Percentiles rank a stretch among this genome's conserved stretches.
These are phyloP conservation scores for Pleurotus pulmonarius DNA, from an alignment of 768 basidiomycete species.

Conservation along the genomic window DNA sequence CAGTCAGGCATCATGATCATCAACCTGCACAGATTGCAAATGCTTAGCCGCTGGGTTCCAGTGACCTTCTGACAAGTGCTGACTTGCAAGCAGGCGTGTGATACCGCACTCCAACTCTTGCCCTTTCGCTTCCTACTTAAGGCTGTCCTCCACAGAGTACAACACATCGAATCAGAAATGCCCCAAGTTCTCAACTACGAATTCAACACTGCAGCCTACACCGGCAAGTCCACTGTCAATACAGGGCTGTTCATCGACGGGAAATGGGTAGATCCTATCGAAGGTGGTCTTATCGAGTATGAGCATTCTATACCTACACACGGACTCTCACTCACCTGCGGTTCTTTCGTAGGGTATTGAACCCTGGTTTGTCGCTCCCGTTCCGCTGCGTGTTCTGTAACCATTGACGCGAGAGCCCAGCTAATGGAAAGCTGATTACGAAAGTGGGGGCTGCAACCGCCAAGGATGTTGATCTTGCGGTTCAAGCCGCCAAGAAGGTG, in stretches of 20 bases:
- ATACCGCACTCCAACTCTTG: no score
- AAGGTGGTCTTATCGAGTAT: conserved; percentile 54
- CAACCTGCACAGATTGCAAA: no score
- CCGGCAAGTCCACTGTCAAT: conserved; percentile 50
- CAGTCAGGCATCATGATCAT: no score
- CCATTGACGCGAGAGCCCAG: conserved; percentile 20
- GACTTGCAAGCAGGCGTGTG: no score
- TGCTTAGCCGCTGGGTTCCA: no score
- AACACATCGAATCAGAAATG: conserved; percentile 18
- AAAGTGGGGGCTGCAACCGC: conserved; percentile 49
- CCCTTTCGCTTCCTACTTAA: no score
- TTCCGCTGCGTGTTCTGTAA: background rate
- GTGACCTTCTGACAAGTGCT: no score
- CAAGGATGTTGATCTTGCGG: conserved; percentile 66
- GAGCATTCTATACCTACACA: conserved; percentile 16
- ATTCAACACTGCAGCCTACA: conserved; percentile 54
- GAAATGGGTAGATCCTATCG: conserved; percentile 49
- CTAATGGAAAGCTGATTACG: conserved; percentile 59
- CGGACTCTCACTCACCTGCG: background rate
- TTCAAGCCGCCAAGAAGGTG: conserved; percentile 51
- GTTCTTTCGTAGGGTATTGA: conserved; percentile 36
- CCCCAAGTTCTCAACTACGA: conserved; percentile 36
- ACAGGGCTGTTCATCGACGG: conserved; percentile 71
- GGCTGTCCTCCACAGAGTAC: no score
- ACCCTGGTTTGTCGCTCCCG: conserved; percentile 27